These are phyloP conservation scores for Lathyrus aphaca DNA, from an alignment of 306 rosid genomes.

Conservation along the genomic window DNA sequence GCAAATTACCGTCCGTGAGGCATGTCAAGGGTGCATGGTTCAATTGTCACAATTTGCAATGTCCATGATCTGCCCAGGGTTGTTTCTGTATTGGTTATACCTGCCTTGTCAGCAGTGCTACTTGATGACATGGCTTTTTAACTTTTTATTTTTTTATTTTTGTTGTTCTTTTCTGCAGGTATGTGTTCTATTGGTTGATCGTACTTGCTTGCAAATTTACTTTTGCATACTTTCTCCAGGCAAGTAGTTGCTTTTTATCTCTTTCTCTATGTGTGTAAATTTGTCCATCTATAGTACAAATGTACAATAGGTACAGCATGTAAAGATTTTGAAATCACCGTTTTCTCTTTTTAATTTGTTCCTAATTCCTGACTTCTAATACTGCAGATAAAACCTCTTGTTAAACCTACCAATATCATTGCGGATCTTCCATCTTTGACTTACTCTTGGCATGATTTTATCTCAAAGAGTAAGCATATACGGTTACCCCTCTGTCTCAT, in stretches of 20 bases:
- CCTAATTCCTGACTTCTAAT: constrained; percentile 23
- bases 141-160: constrained; percentile 11
- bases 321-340: constrained; percentile 18
- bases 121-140: constrained; percentile 18
- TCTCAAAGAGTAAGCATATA: constrained; percentile 72
- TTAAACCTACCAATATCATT: constrained; percentile 72
- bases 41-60: constrained; percentile 1
- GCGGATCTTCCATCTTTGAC: constrained; percentile 46
- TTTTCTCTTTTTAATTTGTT: constrained; percentile 26
- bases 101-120: constrained; percentile 24
- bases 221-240: constrained; percentile 98
- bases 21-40: constrained; percentile 34
- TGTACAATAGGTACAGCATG: neutral
- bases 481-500: neutral
- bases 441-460: constrained; percentile 91
- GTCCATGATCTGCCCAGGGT: neutral
- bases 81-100: neutral
- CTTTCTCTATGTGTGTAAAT: neutral
- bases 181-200: constrained; percentile 80
- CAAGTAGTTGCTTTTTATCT: constrained; percentile 40
- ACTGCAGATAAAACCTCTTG: constrained; percentile 90
- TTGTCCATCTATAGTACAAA: neutral
- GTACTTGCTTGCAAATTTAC: constrained; percentile 81
- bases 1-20: constrained; percentile 9
- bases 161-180: constrained; percentile 56